phyloP scores from a whole-genome alignment of 306 rosid species.

The Macrotyloma uniflorum region DNA sequence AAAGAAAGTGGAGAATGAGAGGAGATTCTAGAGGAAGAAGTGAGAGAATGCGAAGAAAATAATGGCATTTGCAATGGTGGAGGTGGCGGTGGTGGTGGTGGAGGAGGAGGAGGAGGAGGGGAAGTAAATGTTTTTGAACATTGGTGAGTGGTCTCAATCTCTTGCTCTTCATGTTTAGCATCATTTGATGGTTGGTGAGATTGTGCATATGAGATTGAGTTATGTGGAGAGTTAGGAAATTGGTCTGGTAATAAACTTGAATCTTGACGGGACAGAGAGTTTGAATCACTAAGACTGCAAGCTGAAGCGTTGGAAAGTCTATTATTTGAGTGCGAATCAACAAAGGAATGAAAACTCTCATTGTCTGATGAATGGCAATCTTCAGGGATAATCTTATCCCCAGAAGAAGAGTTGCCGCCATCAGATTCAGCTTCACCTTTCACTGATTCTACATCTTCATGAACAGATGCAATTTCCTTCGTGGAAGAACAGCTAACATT shows the following conservation, averaged over 20 bases:
- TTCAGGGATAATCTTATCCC: constrained; percentile 44
- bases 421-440: constrained; percentile 57
- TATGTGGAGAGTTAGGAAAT: constrained; percentile 26
- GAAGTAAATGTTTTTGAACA: constrained; percentile 30
- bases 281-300: constrained; percentile 47
- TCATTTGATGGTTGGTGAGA: constrained; percentile 41
- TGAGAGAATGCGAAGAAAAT: constrained; percentile 47
- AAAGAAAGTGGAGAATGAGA: constrained; percentile 64
- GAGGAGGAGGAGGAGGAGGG: constrained; percentile 54
- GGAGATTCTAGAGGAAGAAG: constrained; percentile 49
- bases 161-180: constrained; percentile 38
- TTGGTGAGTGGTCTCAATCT: constrained; percentile 32
- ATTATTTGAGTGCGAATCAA: constrained; percentile 62
- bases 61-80: constrained; percentile 49
- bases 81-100: constrained; percentile 57
- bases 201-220: constrained; percentile 33
- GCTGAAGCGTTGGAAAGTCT: constrained; percentile 86
- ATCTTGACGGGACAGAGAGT: constrained; percentile 49
- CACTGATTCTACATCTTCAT: constrained; percentile 54
- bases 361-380: constrained; percentile 59
- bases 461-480: constrained; percentile 65
- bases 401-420: constrained; percentile 40
- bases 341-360: constrained; percentile 89
- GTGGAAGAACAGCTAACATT: constrained; percentile 59
- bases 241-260: constrained; percentile 32